Evolutionary conservation across 352 stramenopile genomes (phyloP).

Genomic region (Phytophthora fragariaefolia): DNA sequence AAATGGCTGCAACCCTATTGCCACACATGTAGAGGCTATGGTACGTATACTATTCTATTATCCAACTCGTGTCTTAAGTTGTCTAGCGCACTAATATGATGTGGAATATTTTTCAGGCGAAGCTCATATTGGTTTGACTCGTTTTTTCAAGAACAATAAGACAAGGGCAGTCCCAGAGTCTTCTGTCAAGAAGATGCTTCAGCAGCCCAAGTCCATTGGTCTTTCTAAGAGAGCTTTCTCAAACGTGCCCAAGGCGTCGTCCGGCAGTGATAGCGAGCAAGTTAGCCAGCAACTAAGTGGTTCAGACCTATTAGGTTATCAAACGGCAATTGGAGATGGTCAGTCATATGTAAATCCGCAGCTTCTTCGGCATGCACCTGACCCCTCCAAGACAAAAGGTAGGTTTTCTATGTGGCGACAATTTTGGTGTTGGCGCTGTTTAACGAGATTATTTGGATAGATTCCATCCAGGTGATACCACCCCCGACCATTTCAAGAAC

Average conservation of each 20-base stretch:
- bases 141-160: slow-evolving; percentile 87
- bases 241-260: slow-evolving; percentile 24
- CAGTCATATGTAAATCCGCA: slow-evolving; percentile 85
- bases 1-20: slow-evolving; percentile 95
- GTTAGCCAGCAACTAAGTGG: slow-evolving; percentile 14
- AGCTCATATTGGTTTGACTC: slow-evolving; percentile 81
- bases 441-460: slow-evolving; percentile 13
- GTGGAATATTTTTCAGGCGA: slow-evolving; percentile 51
- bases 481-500: slow-evolving; percentile 6
- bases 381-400: slow-evolving; percentile 27
- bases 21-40: slow-evolving; percentile 67
- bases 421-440: slow-evolving; percentile 1
- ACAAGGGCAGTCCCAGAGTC: slow-evolving; percentile 37
- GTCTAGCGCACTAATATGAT: slow-evolving; percentile 3
- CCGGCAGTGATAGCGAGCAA: slow-evolving; percentile 29
- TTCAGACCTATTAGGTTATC: slow-evolving; percentile 23
- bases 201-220: slow-evolving; percentile 48
- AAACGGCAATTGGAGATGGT: slow-evolving; percentile 72
- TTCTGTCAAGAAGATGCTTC: slow-evolving; percentile 36
- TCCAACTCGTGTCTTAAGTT: neutral
- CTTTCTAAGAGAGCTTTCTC: slow-evolving; percentile 40
- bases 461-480: slow-evolving; percentile 11
- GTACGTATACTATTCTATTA: slow-evolving; percentile 35
- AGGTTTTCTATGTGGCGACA: neutral
- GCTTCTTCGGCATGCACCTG: slow-evolving; percentile 47